Base-by-base conservation (phyloP, 345 rosid species). In the Rhodomyrtus tomentosa region DNA sequence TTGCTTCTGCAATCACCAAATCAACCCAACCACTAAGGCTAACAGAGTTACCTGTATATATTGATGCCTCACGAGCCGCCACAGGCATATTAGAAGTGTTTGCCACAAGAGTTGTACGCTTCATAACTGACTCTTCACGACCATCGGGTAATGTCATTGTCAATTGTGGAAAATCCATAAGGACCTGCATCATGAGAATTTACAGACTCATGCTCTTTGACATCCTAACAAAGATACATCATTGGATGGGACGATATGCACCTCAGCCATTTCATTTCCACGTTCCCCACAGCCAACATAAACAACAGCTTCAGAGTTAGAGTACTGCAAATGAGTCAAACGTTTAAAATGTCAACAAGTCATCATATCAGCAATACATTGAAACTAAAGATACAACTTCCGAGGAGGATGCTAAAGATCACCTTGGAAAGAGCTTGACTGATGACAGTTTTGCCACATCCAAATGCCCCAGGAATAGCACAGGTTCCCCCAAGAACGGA, bases 261-360 rank as follows among this genome's bases (percentile, higher is more conserved):
- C 99, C 98, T 98, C 99, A 40, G 99, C 99, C 99, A 98, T 98
- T 92, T 98, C 99, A 87, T 98, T 98, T 93, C 99, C 99, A 89
- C 98, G 89, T 88, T 98, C 99, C 80, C 99, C 99, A 81, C 99
- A 96, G 84, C 99, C 99, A 88, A 98, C 99, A 86, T 98, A 98
- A 85, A 98, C 97, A 83, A 96, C 99, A 86, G 99, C 89, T 88
- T 98, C 99, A 22, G 99, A 98, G 88, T 98, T 98, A 68, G 99
- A 98, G 89, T 98, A 98, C 99, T 98, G 93, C 91, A 87, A 14
- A 29, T 10, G 32, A 58, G 40, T 25, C 58, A 81, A 49, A 51
- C 24, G 81, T 53, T 14, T 11, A 36, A 54, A 84, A 76, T 53
- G 29, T 48, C 72, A 40, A n/a, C 5, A 42, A 29, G 14, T 36